Evolutionary conservation across 2,329 filamentous ascomycete genomes (phyloP).

Genomic region (Ampelomyces quisqualis): DNA sequence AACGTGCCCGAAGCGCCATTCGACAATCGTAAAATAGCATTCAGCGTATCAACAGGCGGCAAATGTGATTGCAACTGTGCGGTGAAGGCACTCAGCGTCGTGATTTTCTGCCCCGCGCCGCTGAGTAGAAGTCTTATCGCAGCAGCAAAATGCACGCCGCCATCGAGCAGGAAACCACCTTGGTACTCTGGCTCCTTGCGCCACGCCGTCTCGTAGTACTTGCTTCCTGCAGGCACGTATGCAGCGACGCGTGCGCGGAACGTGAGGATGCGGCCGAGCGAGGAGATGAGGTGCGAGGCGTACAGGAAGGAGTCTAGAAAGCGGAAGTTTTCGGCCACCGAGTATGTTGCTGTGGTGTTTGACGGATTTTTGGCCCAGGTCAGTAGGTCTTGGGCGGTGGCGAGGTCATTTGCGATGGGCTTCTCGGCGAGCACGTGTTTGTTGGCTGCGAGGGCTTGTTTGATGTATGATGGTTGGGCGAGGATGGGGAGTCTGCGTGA

Average conservation of each 20-base stretch:
- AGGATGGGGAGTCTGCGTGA: constrained; percentile 59
- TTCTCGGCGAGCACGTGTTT: constrained; percentile 73
- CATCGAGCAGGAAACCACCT: constrained; percentile 75
- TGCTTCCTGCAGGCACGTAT: constrained; percentile 52
- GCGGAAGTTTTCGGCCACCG: constrained; percentile 71
- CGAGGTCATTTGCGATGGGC: constrained; percentile 63
- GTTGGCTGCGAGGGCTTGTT: constrained; percentile 60
- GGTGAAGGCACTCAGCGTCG: constrained; percentile 57
- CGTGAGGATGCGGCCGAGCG: constrained; percentile 56
- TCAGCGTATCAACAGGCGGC: constrained; percentile 66
- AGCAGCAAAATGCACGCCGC: constrained; percentile 71
- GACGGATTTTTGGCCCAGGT: constrained; percentile 45
- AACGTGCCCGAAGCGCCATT: constrained; percentile 60
- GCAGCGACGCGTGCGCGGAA: constrained; percentile 54
- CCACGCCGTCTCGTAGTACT: constrained; percentile 62
- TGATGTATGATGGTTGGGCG: constrained; percentile 60
- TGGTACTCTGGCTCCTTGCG: constrained; percentile 69
- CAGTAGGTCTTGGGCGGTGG: constrained; percentile 52
- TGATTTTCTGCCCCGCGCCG: constrained; percentile 47
- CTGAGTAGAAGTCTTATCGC: constrained; percentile 60
- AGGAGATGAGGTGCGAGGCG: constrained; percentile 52
- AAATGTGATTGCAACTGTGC: constrained; percentile 58
- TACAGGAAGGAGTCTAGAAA: constrained; percentile 59
- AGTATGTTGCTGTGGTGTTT: constrained; percentile 46
- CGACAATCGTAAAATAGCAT: constrained; percentile 57